phyloP scores from a whole-genome alignment of 768 basidiomycete species.

The Collybiopsis luxurians region DNA sequence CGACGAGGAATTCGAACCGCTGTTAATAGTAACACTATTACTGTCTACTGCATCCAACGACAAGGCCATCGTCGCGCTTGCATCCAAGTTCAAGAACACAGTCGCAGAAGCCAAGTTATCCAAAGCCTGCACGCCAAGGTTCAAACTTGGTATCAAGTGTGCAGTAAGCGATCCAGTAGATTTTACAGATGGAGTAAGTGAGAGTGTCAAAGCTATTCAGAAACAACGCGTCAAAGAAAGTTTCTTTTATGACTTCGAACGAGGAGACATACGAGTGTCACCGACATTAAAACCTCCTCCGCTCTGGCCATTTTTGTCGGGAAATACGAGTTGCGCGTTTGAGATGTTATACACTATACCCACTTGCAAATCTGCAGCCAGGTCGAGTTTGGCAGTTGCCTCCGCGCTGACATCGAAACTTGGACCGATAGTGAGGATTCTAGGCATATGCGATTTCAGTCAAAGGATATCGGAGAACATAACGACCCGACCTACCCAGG shows the following conservation, averaged over 20 bases:
- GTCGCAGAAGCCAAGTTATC: neutral
- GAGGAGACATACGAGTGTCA: conserved; percentile 3
- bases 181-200: conserved; percentile 5
- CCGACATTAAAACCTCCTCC: neutral
- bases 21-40: neutral
- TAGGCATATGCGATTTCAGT: neutral
- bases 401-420: conserved; percentile 1
- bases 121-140: conserved; percentile 2
- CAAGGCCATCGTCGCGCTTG: conserved; percentile 3
- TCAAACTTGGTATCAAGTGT: conserved; percentile 6
- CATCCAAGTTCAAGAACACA: conserved; percentile 4
- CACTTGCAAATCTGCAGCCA: conserved; percentile 2
- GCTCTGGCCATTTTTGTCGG: neutral
- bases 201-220: neutral
- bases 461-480: neutral
- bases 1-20: neutral
- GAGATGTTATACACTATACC: neutral
- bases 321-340: conserved; percentile 1
- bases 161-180: conserved; percentile 4
- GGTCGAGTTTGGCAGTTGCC: conserved; percentile 2
- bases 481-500: conserved; percentile 33
- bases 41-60: conserved; percentile 3
- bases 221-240: neutral
- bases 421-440: conserved; percentile 6
- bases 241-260: neutral